phyloP scores from a whole-genome alignment of 2,329 filamentous ascomycete species.

The Pestalotiopsis sp. region DNA sequence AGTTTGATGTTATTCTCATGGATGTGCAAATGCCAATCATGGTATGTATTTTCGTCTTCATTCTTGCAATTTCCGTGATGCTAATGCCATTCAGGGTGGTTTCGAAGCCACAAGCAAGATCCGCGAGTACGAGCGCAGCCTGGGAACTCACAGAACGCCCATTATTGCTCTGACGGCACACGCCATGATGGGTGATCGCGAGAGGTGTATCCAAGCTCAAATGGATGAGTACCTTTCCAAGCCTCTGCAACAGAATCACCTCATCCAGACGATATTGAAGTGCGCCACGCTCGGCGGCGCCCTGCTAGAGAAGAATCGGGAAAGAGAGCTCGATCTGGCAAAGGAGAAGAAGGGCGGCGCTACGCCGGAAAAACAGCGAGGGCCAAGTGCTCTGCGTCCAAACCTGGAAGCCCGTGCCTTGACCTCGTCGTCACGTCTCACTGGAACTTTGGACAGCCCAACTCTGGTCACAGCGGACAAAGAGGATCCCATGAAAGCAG shows the following conservation, averaged over 20 bases:
- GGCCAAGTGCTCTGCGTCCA: slow-evolving; percentile 29
- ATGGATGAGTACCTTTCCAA: slow-evolving; percentile 99
- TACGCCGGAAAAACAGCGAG: slow-evolving; percentile 42
- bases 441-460: slow-evolving; percentile 64
- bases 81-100: slow-evolving; percentile 65
- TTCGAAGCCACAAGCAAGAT: slow-evolving; percentile 98
- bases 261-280: slow-evolving; percentile 97
- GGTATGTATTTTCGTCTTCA: slow-evolving; percentile 53
- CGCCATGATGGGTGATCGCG: slow-evolving; percentile 96
- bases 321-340: slow-evolving; percentile 58
- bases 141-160: slow-evolving; percentile 80
- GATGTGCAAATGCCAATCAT: slow-evolving; percentile 99
- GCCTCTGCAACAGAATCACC: slow-evolving; percentile 92
- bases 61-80: slow-evolving; percentile 1
- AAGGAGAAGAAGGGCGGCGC: slow-evolving; percentile 36
- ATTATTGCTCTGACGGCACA: slow-evolving; percentile 97
- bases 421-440: slow-evolving; percentile 67
- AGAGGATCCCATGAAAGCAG: slow-evolving; percentile 55
- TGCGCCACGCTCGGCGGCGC: slow-evolving; percentile 90
- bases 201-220: slow-evolving; percentile 97
- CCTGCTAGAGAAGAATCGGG: slow-evolving; percentile 75
- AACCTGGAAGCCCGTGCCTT: slow-evolving; percentile 60
- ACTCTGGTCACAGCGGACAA: slow-evolving; percentile 61
- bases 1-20: slow-evolving; percentile 97
- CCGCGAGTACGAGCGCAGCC: slow-evolving; percentile 86